Percentiles rank a stretch among this genome's conserved stretches.
phyloP scores from a whole-genome alignment of 2,329 filamentous ascomycete genomes.

The Aspergillus sp. region DNA sequence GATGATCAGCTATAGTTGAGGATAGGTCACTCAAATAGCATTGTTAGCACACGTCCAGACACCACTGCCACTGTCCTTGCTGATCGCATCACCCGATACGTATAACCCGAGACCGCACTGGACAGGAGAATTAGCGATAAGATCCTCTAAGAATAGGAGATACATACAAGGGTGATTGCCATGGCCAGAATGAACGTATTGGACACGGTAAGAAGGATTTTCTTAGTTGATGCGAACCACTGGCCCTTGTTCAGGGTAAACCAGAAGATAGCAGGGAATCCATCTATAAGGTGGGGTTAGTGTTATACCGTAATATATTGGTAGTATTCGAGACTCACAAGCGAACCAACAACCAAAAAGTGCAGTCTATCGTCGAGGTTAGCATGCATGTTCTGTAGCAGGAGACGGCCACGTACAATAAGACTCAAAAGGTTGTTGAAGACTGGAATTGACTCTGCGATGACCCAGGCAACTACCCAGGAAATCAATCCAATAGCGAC shows the following conservation, averaged over 20 bases:
- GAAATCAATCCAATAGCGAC: conserved; percentile 55
- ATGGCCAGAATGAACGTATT: conserved; percentile 46
- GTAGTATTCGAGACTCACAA: conserved; percentile 29
- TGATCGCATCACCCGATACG: conserved; percentile 43
- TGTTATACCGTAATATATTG: background rate
- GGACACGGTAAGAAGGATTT: conserved; percentile 46
- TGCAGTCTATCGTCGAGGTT: conserved; percentile 42
- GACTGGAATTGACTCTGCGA: conserved; percentile 69
- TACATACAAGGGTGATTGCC: conserved; percentile 32
- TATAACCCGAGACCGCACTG: conserved; percentile 47
- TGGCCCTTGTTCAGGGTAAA: conserved; percentile 50
- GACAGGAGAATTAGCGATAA: conserved; percentile 8
- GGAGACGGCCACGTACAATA: conserved; percentile 42
- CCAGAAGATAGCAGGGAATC: conserved; percentile 51
- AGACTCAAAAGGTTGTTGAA: conserved; percentile 68
- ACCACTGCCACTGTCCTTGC: conserved; percentile 32
- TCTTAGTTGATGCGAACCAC: conserved; percentile 43
- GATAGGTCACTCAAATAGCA: conserved; percentile 10
- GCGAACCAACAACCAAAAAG: conserved; percentile 70
- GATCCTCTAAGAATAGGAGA: background rate
- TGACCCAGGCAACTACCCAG: conserved; percentile 65
- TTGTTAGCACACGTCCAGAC: conserved; percentile 46
- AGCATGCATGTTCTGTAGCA: conserved; percentile 1
- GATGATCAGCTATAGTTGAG: no score
- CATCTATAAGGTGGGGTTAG: conserved; percentile 29